Evolutionary conservation across 2,329 filamentous ascomycete genomes (phyloP).

Genomic region (Penicillium sp.): DNA sequence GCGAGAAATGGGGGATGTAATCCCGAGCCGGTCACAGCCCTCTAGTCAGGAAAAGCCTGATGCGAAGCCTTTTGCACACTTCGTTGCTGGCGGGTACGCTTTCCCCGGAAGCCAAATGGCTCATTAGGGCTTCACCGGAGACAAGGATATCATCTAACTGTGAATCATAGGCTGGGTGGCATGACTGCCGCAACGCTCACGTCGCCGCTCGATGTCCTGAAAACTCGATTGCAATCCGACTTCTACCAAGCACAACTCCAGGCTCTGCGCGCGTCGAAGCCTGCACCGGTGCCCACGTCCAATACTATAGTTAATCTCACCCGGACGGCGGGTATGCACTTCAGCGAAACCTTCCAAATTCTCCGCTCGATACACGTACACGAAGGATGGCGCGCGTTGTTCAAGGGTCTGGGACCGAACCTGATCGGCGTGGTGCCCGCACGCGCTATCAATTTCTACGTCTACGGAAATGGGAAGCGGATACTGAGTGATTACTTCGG

Average conservation of each 20-base stretch:
- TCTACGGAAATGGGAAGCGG: slow-evolving; percentile 87
- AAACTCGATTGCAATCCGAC: slow-evolving; percentile 88
- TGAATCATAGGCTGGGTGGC: slow-evolving; percentile 64
- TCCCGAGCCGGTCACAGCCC: slow-evolving; percentile 27
- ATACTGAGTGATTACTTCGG: slow-evolving; percentile 67
- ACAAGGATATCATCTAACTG: not conserved
- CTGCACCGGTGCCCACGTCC: slow-evolving; percentile 49
- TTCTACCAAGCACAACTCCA: slow-evolving; percentile 82
- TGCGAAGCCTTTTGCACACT: slow-evolving; percentile 82
- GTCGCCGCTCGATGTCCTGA: slow-evolving; percentile 87
- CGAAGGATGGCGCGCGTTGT: slow-evolving; percentile 82
- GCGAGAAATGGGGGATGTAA: slow-evolving; percentile 39
- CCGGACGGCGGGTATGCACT: slow-evolving; percentile 66
- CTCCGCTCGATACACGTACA: slow-evolving; percentile 72
- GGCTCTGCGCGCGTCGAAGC: slow-evolving; percentile 60
- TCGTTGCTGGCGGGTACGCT: slow-evolving; percentile 81
- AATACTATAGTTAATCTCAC: slow-evolving; percentile 58
- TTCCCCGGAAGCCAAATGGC: not conserved
- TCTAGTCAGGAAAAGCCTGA: slow-evolving; percentile 38
- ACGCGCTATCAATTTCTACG: slow-evolving; percentile 87
- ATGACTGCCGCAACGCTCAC: slow-evolving; percentile 93
- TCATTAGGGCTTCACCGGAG: not conserved
- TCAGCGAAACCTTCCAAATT: slow-evolving; percentile 82
- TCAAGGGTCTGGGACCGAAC: slow-evolving; percentile 90
- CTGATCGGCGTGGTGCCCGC: slow-evolving; percentile 85